Percentiles rank a stretch among this genome's conserved stretches.
phyloP scores from a whole-genome alignment of 345 rosid genomes.

The Geranium rotundifolium region DNA sequence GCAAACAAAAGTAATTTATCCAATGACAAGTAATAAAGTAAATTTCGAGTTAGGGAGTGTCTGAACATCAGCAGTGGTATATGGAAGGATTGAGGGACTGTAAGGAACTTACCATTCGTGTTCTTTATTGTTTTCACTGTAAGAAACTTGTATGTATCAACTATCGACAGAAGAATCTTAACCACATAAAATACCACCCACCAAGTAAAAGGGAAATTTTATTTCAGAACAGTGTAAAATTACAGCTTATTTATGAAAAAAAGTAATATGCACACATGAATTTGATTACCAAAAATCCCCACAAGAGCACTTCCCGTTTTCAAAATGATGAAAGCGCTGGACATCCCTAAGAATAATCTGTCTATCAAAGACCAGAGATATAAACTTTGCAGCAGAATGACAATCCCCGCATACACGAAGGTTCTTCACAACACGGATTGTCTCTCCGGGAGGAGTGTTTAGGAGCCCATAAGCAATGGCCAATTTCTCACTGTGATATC shows the following conservation, averaged over 20 bases:
- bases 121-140: too few species aligned
- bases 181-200: background rate
- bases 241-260: background rate
- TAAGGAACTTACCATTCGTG: too few species aligned
- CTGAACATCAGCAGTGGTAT: too few species aligned
- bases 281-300: constrained; percentile 60
- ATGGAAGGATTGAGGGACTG: too few species aligned
- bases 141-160: too few species aligned
- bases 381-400: constrained; percentile 65
- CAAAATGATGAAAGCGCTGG: constrained; percentile 83
- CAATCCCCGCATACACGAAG: constrained; percentile 82
- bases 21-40: background rate
- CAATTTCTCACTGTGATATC: constrained; percentile 82
- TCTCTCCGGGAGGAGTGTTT: constrained; percentile 59
- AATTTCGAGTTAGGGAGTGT: too few species aligned
- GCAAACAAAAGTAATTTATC: background rate
- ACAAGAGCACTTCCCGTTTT: constrained; percentile 73
- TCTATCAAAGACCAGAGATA: constrained; percentile 54
- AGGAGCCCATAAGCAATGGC: constrained; percentile 71
- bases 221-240: background rate
- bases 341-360: constrained; percentile 75
- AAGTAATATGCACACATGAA: background rate
- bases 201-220: background rate
- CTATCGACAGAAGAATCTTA: background rate
- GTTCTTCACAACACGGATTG: constrained; percentile 72